phyloP scores from a whole-genome alignment of 192 early-diverging fungal genomes.

The Kickxella alabastrina region DNA sequence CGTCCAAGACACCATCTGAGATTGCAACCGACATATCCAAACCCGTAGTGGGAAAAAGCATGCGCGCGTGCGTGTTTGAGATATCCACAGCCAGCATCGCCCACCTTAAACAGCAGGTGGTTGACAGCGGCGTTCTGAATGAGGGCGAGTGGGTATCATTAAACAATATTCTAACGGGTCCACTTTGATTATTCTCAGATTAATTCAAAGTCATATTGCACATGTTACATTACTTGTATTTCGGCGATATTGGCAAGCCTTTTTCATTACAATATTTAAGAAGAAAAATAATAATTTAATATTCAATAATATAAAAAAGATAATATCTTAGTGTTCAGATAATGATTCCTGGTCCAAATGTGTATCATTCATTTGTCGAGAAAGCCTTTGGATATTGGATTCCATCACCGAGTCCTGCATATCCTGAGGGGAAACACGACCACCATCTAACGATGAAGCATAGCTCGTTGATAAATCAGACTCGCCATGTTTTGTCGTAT shows the following conservation, averaged over 20 bases:
- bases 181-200: no score
- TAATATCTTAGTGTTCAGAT: no score
- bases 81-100: constrained; percentile 1
- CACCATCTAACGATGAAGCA: background rate
- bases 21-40: constrained; percentile 8
- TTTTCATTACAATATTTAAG: no score
- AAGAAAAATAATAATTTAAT: no score
- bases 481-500: no score
- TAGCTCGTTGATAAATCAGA: background rate
- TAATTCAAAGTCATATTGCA: no score
- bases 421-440: background rate
- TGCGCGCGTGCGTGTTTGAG: constrained; percentile 27
- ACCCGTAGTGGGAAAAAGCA: background rate
- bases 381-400: constrained; percentile 1
- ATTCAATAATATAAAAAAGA: no score
- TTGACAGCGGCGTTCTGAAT: constrained; percentile 18
- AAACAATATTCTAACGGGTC: constrained; percentile 27
- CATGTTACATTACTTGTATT: no score
- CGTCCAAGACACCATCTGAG: constrained; percentile 14
- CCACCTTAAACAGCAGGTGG: constrained; percentile 13
- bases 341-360: constrained; percentile 3
- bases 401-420: background rate
- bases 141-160: constrained; percentile 34
- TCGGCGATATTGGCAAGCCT: no score
- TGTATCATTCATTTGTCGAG: background rate